A percentile compares a stretch with the other conserved stretches of the same genome.
Conservation (phyloP, 2,329 filamentous ascomycete species). For the Huntiella abstrusa region DNA sequence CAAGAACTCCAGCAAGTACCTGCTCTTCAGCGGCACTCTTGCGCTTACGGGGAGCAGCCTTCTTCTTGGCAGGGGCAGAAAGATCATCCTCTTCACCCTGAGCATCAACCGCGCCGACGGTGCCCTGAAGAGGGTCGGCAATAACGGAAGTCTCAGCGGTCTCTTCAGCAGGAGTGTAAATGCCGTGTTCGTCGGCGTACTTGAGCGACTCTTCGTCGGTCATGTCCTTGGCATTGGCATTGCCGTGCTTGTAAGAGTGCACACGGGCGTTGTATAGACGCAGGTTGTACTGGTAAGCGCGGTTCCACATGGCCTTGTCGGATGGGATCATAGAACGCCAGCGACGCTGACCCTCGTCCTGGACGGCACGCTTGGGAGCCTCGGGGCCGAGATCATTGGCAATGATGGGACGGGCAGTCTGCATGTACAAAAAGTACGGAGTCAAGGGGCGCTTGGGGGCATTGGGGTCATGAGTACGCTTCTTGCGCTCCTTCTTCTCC, state of each 20-base stretch:
- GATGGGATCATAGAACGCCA: conserved; percentile 60
- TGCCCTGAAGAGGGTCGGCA: conserved; percentile 35
- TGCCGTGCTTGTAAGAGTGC: conserved; percentile 44
- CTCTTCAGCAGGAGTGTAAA: conserved; percentile 33
- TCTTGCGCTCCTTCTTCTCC: conserved; percentile 78
- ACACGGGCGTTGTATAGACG: conserved; percentile 46
- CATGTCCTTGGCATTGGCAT: conserved; percentile 40
- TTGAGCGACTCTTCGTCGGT: conserved; percentile 37
- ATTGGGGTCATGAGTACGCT: conserved; percentile 72
- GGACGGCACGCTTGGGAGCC: conserved; percentile 68
- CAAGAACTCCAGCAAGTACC: conserved; percentile 22
- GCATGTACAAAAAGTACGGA: conserved; percentile 89
- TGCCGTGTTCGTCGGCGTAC: conserved; percentile 40
- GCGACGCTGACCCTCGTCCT: conserved; percentile 68
- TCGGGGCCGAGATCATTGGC: conserved; percentile 56
- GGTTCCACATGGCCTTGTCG: conserved; percentile 54
- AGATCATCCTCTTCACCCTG: conserved; percentile 25
- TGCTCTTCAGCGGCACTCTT: conserved; percentile 25
- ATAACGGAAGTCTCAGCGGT: conserved; percentile 34
- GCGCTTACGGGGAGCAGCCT: conserved; percentile 31
- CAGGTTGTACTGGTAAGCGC: conserved; percentile 48
- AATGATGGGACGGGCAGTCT: conserved; percentile 69
- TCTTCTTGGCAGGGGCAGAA: conserved; percentile 29
- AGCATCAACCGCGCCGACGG: conserved; percentile 18
- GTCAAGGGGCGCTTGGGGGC: conserved; percentile 87